Conservation (phyloP, 331 rosid species). For the Stylosanthes scabra region DNA sequence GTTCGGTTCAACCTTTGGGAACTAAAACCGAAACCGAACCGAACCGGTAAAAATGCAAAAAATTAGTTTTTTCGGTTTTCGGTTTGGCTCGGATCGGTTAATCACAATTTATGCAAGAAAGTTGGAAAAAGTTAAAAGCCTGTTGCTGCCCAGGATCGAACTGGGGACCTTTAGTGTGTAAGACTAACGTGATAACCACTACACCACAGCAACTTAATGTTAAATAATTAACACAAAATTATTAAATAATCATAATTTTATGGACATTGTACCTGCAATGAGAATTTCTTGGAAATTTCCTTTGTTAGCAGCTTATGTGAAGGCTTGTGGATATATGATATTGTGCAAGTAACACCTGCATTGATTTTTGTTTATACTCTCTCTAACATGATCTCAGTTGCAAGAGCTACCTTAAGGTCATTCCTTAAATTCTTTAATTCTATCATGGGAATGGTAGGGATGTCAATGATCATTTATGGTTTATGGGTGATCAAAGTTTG, state of each 20-base stretch:
- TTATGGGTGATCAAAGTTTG: conserved; percentile 56
- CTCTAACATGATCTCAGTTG: conserved; percentile 25
- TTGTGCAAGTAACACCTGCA: not conserved
- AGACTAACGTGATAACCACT: conserved; percentile 97
- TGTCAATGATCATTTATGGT: conserved; percentile 52
- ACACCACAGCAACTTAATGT: conserved; percentile 80
- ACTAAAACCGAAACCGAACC: no score
- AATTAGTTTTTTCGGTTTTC: no score
- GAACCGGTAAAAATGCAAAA: no score
- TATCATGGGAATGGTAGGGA: conserved; percentile 49
- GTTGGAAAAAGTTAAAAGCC: not conserved
- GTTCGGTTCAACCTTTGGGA: no score
- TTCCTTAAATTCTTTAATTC: conserved; percentile 49
- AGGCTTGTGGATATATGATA: not conserved
- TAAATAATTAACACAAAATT: no score
- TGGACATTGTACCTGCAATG: not conserved
- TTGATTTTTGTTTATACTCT: not conserved
- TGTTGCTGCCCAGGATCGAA: conserved; percentile 98
- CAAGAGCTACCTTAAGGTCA: conserved; percentile 37
- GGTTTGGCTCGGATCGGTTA: no score
- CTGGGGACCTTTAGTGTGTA: conserved; percentile 98
- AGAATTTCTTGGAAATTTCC: conserved; percentile 6
- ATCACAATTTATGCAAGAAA: no score
- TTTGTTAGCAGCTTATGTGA: not conserved
- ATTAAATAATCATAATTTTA: no score